Conservation (phyloP, 2,329 filamentous ascomycete species). For the Xylariales sp. region DNA sequence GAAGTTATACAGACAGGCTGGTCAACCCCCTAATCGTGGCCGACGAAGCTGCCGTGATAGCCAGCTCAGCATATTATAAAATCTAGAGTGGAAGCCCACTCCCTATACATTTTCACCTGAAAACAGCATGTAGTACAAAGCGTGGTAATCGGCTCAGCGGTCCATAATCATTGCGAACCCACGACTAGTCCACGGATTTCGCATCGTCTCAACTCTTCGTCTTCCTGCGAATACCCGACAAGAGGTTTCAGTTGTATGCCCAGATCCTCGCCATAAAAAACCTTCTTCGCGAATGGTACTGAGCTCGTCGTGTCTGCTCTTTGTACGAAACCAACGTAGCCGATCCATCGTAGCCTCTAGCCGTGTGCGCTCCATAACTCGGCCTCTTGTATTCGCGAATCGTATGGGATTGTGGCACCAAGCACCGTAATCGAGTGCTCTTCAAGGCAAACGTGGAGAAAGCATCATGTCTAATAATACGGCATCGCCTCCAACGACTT, state of each 20-base stretch:
- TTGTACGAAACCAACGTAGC: conserved; percentile 18
- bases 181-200: neutral
- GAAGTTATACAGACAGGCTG: too few species aligned
- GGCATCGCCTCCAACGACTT: neutral
- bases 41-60: too few species aligned
- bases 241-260: conserved; percentile 17
- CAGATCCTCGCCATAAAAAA: conserved; percentile 16
- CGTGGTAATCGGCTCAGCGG: too few species aligned
- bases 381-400: conserved; percentile 15
- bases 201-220: conserved; percentile 14
- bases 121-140: too few species aligned
- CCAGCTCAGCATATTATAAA: too few species aligned
- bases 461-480: too few species aligned
- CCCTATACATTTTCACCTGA: too few species aligned
- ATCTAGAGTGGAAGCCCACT: too few species aligned
- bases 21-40: too few species aligned
- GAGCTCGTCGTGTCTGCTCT: conserved; percentile 15
- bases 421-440: too few species aligned
- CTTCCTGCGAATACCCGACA: conserved; percentile 16
- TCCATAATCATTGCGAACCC: neutral
- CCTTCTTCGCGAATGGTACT: conserved; percentile 16
- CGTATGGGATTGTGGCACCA: conserved; percentile 18
- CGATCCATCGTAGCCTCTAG: conserved; percentile 15
- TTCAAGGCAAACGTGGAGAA: too few species aligned
- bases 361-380: conserved; percentile 17